Conservation (phyloP, 768 basidiomycete species). For the Vararia minispora region DNA sequence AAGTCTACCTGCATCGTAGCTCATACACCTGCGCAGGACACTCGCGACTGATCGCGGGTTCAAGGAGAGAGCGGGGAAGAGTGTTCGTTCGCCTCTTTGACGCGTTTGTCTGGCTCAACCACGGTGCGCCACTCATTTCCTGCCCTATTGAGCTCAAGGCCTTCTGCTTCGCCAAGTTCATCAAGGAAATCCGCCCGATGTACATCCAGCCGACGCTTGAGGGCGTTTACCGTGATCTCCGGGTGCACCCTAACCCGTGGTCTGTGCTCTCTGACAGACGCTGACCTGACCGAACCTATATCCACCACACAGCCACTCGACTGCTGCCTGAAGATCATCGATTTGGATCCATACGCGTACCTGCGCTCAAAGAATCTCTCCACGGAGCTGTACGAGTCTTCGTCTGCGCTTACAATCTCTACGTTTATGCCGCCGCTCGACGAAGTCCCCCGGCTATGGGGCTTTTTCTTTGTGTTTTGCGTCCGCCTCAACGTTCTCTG, state of each 20-base stretch:
- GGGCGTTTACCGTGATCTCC: slow-evolving; percentile 90
- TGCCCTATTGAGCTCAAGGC: slow-evolving; percentile 81
- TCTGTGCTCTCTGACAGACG: neutral
- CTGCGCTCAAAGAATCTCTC: slow-evolving; percentile 84
- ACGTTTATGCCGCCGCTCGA: slow-evolving; percentile 95
- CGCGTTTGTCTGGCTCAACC: slow-evolving; percentile 94
- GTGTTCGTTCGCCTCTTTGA: slow-evolving; percentile 95
- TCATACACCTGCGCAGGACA: slow-evolving; percentile 39
- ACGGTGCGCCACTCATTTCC: slow-evolving; percentile 38
- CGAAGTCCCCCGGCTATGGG: slow-evolving; percentile 93
- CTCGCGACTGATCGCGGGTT: slow-evolving; percentile 96
- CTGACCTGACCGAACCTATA: no score
- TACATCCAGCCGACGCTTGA: slow-evolving; percentile 95
- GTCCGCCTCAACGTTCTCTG: slow-evolving; percentile 95
- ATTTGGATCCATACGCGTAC: slow-evolving; percentile 73
- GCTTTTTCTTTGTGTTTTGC: slow-evolving; percentile 93
- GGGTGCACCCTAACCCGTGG: slow-evolving; percentile 37
- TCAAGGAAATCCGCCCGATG: slow-evolving; percentile 89
- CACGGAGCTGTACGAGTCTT: slow-evolving; percentile 96
- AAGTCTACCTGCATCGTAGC: neutral
- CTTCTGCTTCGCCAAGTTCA: slow-evolving; percentile 94
- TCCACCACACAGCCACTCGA: slow-evolving; percentile 87
- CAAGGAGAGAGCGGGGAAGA: slow-evolving; percentile 92
- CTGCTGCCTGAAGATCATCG: slow-evolving; percentile 83
- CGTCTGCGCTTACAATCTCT: slow-evolving; percentile 93